Evolutionary conservation across 1,284 basidiomycete genomes (phyloP).

Genomic region (Microbotryum saponariae): DNA sequence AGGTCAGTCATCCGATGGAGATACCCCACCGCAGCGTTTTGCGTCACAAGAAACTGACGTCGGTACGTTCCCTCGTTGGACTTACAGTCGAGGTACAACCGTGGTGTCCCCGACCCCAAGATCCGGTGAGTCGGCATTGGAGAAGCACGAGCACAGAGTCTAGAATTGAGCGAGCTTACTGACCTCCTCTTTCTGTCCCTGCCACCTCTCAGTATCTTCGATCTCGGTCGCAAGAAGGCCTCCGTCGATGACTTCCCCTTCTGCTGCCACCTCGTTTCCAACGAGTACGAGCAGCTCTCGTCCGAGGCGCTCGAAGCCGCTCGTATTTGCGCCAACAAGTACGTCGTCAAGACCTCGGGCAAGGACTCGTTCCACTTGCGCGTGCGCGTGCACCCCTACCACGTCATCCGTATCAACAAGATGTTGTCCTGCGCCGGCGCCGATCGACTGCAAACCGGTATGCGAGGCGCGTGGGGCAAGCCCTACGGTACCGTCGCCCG

Average conservation of each 20-base stretch:
- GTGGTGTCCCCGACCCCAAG: conserved; percentile 94
- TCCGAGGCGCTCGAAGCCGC: conserved; percentile 96
- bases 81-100: conserved; percentile 50
- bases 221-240: conserved; percentile 30
- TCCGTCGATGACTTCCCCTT: conserved; percentile 76
- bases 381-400: conserved; percentile 96
- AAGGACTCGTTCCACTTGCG: conserved; percentile 99
- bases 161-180: no score
- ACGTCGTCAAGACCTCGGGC: conserved; percentile 94
- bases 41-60: not conserved
- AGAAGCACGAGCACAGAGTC: no score
- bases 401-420: conserved; percentile 99
- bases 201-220: conserved; percentile 6
- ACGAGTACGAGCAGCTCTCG: conserved; percentile 97
- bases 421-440: conserved; percentile 99
- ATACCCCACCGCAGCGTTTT: no score
- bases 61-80: no score
- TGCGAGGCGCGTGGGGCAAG: conserved; percentile 99
- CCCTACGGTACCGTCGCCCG: conserved; percentile 88
- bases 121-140: conserved; percentile 5
- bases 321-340: conserved; percentile 99
- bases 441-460: conserved; percentile 96
- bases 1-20: not conserved
- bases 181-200: no score
- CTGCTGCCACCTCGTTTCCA: conserved; percentile 64